Evolutionary conservation across 106 monocot genomes (phyloP), one percentile per base, ranked within the genome.

Genomic region (Phalaenopsis aphrodite): DNA sequence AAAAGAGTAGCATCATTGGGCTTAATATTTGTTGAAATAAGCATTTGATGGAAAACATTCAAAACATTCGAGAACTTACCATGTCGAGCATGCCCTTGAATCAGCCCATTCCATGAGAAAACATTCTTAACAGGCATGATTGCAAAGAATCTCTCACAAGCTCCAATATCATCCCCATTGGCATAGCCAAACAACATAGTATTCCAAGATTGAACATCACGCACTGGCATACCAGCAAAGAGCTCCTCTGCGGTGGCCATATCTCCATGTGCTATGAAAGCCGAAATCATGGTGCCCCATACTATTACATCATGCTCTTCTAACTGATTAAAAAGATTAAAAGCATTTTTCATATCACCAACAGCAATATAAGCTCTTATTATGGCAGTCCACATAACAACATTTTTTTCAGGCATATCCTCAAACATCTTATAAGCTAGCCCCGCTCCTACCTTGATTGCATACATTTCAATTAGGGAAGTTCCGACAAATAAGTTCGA

Each of bases 71-170:
- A 67, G 55, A 84, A 87, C 38, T 38, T 47, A 9, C 69, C 81
- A 76, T 76, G 78, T 12, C 77, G 38, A 37, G 81, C 41, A 42
- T 86, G 91, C 16, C 86, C 90, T 37, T 81, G 75, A 30, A 93
- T 84, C 76, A 93, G 42, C 8, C 75, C 87, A 55, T 90, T 93
- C 90, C 93, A 93, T 14, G 93, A 93, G 46, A 90, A 88, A 21
- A 84, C 72, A 82, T 93, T 93, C 77, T 80, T 90, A 18, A 82
- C 79, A 8, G 90, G 90, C 85, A 93, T 93, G 19, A 55, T 82
- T 3, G 84, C 48, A 42, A 88, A 93, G 45, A 93, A 65, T 3
- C 46, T 76, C 87, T 82, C 78, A 36, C 84, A 85, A 12, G 78
- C 78, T 21, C 80, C 78, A 21, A 93, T 66, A n/a, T 88, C 80